Percentiles rank a stretch among this genome's conserved stretches.
Conservation (phyloP, 306 rosid species). For the Citrullus amarus region DNA sequence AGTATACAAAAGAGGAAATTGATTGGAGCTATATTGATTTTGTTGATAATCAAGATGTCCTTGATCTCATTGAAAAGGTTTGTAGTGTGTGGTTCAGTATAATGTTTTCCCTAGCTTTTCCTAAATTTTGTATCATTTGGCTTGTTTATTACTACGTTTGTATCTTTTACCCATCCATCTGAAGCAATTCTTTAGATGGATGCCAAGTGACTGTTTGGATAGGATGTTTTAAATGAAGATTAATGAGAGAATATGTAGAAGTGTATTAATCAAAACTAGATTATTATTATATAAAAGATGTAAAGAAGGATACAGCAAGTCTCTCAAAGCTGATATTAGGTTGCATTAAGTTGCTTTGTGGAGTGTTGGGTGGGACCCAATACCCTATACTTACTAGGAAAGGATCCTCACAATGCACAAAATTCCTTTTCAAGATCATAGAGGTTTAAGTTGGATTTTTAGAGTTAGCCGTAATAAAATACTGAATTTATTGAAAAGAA, state of each 20-base stretch:
- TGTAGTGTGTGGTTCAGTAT: slow-evolving; percentile 16
- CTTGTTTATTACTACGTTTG: slow-evolving; percentile 5
- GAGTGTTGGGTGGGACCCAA: background rate
- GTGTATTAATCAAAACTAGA: background rate
- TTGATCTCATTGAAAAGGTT: slow-evolving; percentile 98
- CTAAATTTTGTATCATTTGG: slow-evolving; percentile 11
- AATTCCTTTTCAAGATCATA: background rate
- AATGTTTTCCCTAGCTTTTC: slow-evolving; percentile 3
- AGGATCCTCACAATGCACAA: background rate
- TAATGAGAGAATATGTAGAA: background rate
- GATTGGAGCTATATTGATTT: slow-evolving; percentile 99
- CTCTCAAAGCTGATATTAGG: background rate
- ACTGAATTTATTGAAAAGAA: background rate
- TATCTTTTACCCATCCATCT: background rate
- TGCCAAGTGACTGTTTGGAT: background rate
- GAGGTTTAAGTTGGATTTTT: background rate
- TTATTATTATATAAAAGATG: background rate
- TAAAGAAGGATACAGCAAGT: background rate
- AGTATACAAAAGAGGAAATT: slow-evolving; percentile 94
- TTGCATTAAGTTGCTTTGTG: background rate
- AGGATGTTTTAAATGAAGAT: background rate
- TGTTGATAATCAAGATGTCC: slow-evolving; percentile 91
- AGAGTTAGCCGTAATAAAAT: background rate
- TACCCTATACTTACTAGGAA: background rate
- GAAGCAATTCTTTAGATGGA: background rate